Percentiles rank a stretch among this genome's conserved stretches.
These are phyloP conservation scores for Kodamaea kaohsiungensis DNA, from an alignment of 805 yeast genomes.

Conservation along the genomic window DNA sequence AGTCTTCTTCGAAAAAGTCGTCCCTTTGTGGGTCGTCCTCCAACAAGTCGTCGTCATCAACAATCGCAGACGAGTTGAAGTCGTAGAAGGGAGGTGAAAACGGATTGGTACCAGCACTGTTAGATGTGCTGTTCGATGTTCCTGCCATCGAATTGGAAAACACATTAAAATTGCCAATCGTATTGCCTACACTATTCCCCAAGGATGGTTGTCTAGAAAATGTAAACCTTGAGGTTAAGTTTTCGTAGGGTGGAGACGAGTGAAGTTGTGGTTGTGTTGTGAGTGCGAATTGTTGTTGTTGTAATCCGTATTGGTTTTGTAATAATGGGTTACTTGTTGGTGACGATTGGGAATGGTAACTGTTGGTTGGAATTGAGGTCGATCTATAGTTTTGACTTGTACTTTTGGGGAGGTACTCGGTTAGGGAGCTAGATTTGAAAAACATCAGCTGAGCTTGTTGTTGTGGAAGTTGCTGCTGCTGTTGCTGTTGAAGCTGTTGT, in stretches of 20 bases:
- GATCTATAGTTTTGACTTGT: not conserved
- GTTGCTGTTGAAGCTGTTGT: not conserved
- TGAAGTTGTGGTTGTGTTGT: not conserved
- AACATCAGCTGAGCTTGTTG: conserved; percentile 2
- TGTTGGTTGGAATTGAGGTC: not conserved
- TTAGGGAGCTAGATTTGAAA: not conserved
- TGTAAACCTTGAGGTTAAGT: conserved; percentile 1
- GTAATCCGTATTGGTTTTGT: not conserved
- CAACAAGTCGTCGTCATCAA: conserved; percentile 36
- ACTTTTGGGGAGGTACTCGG: not conserved
- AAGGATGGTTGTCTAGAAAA: conserved; percentile 2
- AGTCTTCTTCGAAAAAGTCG: conserved; percentile 62
- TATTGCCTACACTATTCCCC: not conserved
- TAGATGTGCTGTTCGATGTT: not conserved
- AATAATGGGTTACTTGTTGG: not conserved
- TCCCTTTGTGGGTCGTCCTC: conserved; percentile 20
- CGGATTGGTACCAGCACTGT: not conserved
- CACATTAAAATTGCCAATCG: not conserved
- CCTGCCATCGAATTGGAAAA: not conserved
- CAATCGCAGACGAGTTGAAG: conserved; percentile 22
- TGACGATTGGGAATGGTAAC: not conserved
- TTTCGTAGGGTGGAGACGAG: conserved; percentile 1
- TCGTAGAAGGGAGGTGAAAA: conserved; percentile 14
- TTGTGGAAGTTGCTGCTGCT: not conserved
- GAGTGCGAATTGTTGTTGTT: not conserved